Evolutionary conservation across 352 stramenopile species (phyloP), one percentile per base, ranked within the genome.

Genomic region (Blastocystis sp.): DNA sequence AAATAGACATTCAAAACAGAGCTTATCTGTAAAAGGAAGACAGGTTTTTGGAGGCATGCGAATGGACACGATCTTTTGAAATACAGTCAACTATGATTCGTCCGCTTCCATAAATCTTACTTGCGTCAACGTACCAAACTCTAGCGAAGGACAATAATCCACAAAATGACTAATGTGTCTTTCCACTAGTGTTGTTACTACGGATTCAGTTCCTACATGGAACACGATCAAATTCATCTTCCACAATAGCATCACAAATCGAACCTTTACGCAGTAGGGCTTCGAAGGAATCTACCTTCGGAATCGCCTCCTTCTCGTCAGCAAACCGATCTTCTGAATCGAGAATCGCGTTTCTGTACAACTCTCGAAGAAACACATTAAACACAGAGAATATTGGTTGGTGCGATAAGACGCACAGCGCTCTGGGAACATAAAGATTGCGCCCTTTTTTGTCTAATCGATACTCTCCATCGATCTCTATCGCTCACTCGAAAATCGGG

Each of bases 1-100:
- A 78, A 86, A 86, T 21, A 86, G 46, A 77, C 75, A 86, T n/a
- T 86, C 52, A n/a, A 75, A 86, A 35, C 57, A 77, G 29, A 86
- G 61, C 42, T 80, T 86, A 51, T 86, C 75, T 9, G 43, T 37
- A 3, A 61, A 86, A 14, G 75, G 75, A 39, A 86, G 57, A 57
- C 57, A 52, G 35, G 59, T 74, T 21, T 35, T 37, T 21, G 75
- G 75, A 12, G 75, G 75, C 27, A 86, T 86, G 16, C 75, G 57
- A 32, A 77, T 74, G 24, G 57, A 61, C 14, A 49, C 39, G 52
- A 78, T 35, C 75, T 86, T 86, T 29, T 86, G 57, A 42, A 86
- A 86, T 1, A 86, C 57, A 11, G 61, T 42, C 19, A 86, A 42
- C 75, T 86, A 86, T 49, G 16, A n/a, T 71, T 83, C 21, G 39